These are phyloP conservation scores for Liriodendron chinense DNA, from an alignment of 164 flowering plant species.

Conservation along the genomic window DNA sequence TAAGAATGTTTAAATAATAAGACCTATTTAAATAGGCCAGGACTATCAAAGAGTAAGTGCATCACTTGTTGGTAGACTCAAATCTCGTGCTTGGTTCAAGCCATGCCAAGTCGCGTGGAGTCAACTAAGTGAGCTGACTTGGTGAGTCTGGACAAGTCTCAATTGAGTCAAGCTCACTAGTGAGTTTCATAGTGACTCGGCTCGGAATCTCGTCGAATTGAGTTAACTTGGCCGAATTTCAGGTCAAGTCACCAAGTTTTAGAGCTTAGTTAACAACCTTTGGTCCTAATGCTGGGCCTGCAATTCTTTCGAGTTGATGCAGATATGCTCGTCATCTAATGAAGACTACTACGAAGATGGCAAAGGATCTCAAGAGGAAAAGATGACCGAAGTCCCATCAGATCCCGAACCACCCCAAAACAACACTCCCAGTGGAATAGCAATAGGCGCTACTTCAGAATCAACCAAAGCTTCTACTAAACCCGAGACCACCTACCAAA, in stretches of 20 bases:
- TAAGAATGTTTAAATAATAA: too few species aligned
- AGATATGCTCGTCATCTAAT: constrained; percentile 60
- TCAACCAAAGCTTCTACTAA: constrained; percentile 5
- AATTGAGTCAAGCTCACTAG: too few species aligned
- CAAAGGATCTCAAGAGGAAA: constrained; percentile 14
- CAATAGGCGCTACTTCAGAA: constrained; percentile 13
- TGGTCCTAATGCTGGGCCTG: background rate
- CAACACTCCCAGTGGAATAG: constrained; percentile 18
- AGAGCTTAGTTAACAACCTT: background rate
- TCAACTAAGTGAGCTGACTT: too few species aligned
- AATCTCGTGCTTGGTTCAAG: too few species aligned
- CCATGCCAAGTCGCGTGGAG: too few species aligned
- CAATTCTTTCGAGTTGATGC: constrained; percentile 1
- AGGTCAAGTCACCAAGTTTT: background rate
- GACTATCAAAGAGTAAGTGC: too few species aligned
- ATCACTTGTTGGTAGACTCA: too few species aligned
- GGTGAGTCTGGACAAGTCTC: too few species aligned
- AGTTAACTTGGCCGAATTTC: background rate
- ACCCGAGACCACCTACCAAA: constrained; percentile 32
- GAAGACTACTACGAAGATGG: constrained; percentile 46
- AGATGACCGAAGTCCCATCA: constrained; percentile 5
- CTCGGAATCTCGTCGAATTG: too few species aligned
- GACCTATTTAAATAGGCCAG: too few species aligned
- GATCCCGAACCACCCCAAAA: constrained; percentile 16
- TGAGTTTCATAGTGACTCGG: too few species aligned